Evolutionary conservation across 176 grass and related monocot species (phyloP).

Genomic region (Bolboschoenus planiculmis): DNA sequence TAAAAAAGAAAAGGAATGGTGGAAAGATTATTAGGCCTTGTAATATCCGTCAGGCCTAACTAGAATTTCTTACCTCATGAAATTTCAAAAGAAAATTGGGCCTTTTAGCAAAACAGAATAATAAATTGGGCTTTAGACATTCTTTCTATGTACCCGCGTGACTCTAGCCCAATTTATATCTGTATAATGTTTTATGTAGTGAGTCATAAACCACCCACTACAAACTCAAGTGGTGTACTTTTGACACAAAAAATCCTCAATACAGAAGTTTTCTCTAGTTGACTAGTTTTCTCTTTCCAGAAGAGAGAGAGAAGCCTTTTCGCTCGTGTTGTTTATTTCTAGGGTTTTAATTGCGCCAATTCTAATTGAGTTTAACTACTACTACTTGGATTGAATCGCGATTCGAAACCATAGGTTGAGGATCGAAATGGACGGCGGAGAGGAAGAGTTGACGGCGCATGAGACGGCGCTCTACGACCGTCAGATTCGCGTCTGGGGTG

Average conservation of each 20-base stretch:
- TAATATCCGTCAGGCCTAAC: not conserved
- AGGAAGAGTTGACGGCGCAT: slow-evolving; percentile 80
- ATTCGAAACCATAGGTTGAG: not conserved
- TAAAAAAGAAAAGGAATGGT: not conserved
- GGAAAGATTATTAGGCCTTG: not conserved
- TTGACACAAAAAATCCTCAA: not conserved
- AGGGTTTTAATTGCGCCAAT: slow-evolving; percentile 13
- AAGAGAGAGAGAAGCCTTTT: not conserved
- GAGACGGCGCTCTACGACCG: slow-evolving; percentile 96
- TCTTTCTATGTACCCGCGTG: too few relatives aligned
- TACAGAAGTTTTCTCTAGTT: not conserved
- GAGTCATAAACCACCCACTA: not conserved
- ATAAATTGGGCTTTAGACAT: not conserved
- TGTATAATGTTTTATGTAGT: not conserved
- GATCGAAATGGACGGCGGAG: slow-evolving; percentile 20
- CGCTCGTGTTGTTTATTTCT: not conserved
- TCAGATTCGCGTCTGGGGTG: slow-evolving; percentile 96
- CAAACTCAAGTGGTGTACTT: not conserved
- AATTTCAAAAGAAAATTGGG: not conserved
- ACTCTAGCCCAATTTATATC: not conserved
- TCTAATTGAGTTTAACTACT: not conserved
- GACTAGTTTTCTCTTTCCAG: not conserved
- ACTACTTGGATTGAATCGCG: not conserved
- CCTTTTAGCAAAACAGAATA: not conserved
- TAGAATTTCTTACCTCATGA: not conserved